Conservation (phyloP, 345 rosid species). For the Rhodamnia argentea region DNA sequence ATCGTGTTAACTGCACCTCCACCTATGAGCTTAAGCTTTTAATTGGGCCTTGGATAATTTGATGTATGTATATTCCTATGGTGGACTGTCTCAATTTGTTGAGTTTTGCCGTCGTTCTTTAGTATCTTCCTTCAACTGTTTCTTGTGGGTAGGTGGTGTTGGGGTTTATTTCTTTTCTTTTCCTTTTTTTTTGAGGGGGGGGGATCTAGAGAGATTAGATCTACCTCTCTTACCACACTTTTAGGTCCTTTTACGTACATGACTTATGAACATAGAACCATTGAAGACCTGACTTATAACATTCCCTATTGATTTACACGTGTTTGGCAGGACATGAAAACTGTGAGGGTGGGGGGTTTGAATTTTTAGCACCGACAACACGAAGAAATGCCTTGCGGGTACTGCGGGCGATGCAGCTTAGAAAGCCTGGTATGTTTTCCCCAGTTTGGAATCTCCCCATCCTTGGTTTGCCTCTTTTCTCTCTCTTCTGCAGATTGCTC, state of each 20-base stretch:
- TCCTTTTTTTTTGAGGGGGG: neutral
- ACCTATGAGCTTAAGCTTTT: neutral
- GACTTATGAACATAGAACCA: neutral
- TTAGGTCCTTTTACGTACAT: neutral
- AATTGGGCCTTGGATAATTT: neutral
- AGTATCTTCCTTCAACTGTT: neutral
- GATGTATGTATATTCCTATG: neutral
- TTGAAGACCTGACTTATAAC: neutral
- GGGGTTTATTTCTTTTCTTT: no score
- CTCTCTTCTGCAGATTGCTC: neutral
- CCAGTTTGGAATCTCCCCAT: neutral
- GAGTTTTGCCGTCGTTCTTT: neutral
- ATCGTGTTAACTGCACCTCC: neutral
- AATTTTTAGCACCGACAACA: slow-evolving; percentile 85
- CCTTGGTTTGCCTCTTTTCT: neutral
- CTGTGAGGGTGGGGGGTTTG: slow-evolving; percentile 55
- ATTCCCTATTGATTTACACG: neutral
- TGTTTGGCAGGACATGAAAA: slow-evolving; percentile 28
- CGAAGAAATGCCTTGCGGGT: slow-evolving; percentile 73
- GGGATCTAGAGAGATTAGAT: neutral
- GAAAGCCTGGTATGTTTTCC: slow-evolving; percentile 60
- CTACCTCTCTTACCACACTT: neutral
- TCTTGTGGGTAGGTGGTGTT: neutral
- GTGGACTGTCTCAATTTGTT: neutral
- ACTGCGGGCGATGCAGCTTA: slow-evolving; percentile 90